A percentile compares a stretch with the other conserved stretches of the same genome.
These are phyloP conservation scores for Candida nemodendra DNA, from an alignment of 805 yeast genomes.

Conservation along the genomic window DNA sequence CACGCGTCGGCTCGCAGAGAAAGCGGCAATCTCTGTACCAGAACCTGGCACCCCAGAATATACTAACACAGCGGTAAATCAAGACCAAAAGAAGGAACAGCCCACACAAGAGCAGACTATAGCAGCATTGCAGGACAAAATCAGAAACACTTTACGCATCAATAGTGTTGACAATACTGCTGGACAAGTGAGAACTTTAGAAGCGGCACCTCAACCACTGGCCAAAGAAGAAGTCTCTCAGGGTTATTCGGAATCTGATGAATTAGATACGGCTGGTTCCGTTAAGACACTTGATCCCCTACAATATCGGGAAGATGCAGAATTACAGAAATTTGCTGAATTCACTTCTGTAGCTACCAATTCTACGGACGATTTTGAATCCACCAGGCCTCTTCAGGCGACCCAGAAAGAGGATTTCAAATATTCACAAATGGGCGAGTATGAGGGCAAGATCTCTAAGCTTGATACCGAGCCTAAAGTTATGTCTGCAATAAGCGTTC, in stretches of 20 bases:
- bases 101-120: not conserved
- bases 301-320: not conserved
- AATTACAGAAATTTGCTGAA: not conserved
- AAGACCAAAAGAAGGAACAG: slow-evolving; percentile 7
- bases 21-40: too few species aligned
- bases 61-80: too few species aligned
- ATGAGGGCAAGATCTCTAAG: slow-evolving; percentile 12
- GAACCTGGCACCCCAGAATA: too few species aligned
- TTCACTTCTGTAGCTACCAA: not conserved
- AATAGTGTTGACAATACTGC: not conserved
- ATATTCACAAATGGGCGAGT: slow-evolving; percentile 18
- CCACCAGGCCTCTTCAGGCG: not conserved
- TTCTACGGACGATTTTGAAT: slow-evolving; percentile 1
- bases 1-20: too few species aligned
- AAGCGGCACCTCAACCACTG: not conserved
- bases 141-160: slow-evolving; percentile 3
- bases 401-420: not conserved
- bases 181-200: not conserved
- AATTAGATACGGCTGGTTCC: not conserved
- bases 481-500: slow-evolving; percentile 13
- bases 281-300: slow-evolving; percentile 13
- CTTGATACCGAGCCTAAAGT: slow-evolving; percentile 16
- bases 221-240: not conserved
- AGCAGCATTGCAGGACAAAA: slow-evolving; percentile 8
- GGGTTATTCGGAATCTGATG: not conserved